Evolutionary conservation across 2,329 filamentous ascomycete species (phyloP).

Genomic region (Nothophaeocryptopus gaeumannii): DNA sequence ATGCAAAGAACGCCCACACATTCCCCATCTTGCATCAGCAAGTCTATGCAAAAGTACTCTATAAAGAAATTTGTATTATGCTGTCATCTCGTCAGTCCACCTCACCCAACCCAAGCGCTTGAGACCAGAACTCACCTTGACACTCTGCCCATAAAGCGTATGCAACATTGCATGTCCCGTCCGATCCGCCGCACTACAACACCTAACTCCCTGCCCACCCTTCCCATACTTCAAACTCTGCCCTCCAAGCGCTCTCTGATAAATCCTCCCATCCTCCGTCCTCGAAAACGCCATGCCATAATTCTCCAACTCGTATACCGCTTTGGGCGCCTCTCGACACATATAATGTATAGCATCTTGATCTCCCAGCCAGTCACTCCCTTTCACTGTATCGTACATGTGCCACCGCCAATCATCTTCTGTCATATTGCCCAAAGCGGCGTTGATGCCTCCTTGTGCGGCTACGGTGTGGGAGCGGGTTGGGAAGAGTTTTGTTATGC

Average conservation of each 20-base stretch:
- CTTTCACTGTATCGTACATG: slow-evolving; percentile 60
- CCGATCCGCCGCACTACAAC: slow-evolving; percentile 47
- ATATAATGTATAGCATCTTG: slow-evolving; percentile 61
- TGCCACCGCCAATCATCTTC: slow-evolving; percentile 60
- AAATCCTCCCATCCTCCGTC: slow-evolving; percentile 46
- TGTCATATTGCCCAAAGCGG: slow-evolving; percentile 56
- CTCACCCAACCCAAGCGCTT: too few relatives aligned
- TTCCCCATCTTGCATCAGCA: slow-evolving; percentile 49
- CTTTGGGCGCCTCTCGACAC: slow-evolving; percentile 54
- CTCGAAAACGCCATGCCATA: slow-evolving; percentile 56
- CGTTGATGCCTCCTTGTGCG: slow-evolving; percentile 65
- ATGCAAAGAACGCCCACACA: slow-evolving; percentile 48
- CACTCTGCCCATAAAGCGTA: slow-evolving; percentile 50
- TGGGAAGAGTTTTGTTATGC: slow-evolving; percentile 60
- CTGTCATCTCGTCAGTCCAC: slow-evolving; percentile 10
- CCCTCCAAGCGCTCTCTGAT: slow-evolving; percentile 50
- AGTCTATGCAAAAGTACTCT: slow-evolving; percentile 50
- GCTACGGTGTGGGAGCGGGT: slow-evolving; percentile 64
- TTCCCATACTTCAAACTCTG: slow-evolving; percentile 49
- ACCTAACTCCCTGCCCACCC: slow-evolving; percentile 50
- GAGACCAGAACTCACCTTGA: slow-evolving; percentile 50
- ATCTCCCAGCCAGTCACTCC: slow-evolving; percentile 58
- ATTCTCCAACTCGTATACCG: slow-evolving; percentile 55
- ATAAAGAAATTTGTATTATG: slow-evolving; percentile 51
- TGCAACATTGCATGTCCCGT: slow-evolving; percentile 53